Evolutionary conservation across 2,329 filamentous ascomycete genomes (phyloP), one percentile per base, ranked within the genome.

Genomic region (Paraphaeosphaeria minitans): DNA sequence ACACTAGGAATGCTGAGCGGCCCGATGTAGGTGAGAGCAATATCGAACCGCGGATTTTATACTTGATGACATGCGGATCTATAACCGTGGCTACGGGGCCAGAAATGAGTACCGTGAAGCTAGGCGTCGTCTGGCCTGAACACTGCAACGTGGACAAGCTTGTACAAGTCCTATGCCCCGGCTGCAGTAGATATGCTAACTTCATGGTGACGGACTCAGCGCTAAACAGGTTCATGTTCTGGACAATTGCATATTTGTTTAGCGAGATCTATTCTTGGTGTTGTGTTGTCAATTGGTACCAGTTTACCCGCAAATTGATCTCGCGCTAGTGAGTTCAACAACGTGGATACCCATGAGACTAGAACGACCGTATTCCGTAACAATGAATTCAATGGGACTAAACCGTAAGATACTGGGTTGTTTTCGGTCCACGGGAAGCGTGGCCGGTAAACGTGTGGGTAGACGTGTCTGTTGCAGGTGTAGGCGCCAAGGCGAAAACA

Each of bases 251-350:
- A 21, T 12, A 14, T 22, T 16, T n/a, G 31, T 43, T 43, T 42
- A 37, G 4, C 45, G 57, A 58, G 53, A 63, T 43, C 63, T 72
- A 71, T 72, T 72, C 65, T 69, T 58, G 60, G 24, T 31, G n/a
- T 10, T 66, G 39, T 56, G 48, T 51, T 54, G 53, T 57, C 56
- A 57, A 43, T 57, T 57, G 57, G 56, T 55, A 29, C 45, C 48
- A 59, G 53, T 67, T 71, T 72, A 71, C 48, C 69, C 69, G 68
- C 60, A 72, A 56, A 71, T 69, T 72, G 61, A 57, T 35, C 48
- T 56, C 42, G 55, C 33, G 24, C 16, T 42, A 41, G 8, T 19
- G 27, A 50, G 46, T 27, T 21, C n/a, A 27, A 22, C 14, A 42
- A 19, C 49, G 12, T 12, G 48, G 10, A 52, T 27, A 6, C 12